Conservation (phyloP, 495 filamentous ascomycete species). For the Penicillium coffeae region DNA sequence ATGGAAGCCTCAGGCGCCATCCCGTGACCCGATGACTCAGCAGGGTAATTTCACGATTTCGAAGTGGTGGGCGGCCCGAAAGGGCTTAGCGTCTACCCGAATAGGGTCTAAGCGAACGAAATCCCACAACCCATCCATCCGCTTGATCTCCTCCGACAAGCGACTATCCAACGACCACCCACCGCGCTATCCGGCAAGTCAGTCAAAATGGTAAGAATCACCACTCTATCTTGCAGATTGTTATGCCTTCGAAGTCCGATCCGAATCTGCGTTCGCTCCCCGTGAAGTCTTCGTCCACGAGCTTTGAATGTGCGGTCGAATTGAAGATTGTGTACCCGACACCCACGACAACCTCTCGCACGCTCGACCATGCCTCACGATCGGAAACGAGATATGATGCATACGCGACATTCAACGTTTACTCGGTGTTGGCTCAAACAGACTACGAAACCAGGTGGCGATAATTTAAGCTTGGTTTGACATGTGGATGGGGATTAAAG, state of each 20-base stretch:
- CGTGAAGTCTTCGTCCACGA: constrained; percentile 12
- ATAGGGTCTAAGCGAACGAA: constrained; percentile 52
- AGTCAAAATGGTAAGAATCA: constrained; percentile 57
- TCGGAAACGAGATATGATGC: background rate
- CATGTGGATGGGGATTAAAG: background rate
- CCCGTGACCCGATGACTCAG: constrained; percentile 17
- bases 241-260: constrained; percentile 20
- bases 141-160: constrained; percentile 44
- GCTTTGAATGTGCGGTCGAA: constrained; percentile 19
- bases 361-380: constrained; percentile 1
- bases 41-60: background rate
- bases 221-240: constrained; percentile 16
- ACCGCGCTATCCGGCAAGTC: constrained; percentile 46
- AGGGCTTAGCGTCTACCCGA: constrained; percentile 33
- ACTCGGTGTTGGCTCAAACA: too few relatives aligned
- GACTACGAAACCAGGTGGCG: too few relatives aligned
- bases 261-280: constrained; percentile 6
- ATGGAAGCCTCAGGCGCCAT: too few relatives aligned
- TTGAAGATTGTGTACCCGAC: constrained; percentile 15
- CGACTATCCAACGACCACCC: constrained; percentile 48
- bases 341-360: too few relatives aligned
- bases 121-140: constrained; percentile 45
- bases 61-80: constrained; percentile 7
- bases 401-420: too few relatives aligned
- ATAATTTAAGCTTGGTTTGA: background rate